phyloP scores from a whole-genome alignment of 1,284 basidiomycete species.

The Tilletia indica region DNA sequence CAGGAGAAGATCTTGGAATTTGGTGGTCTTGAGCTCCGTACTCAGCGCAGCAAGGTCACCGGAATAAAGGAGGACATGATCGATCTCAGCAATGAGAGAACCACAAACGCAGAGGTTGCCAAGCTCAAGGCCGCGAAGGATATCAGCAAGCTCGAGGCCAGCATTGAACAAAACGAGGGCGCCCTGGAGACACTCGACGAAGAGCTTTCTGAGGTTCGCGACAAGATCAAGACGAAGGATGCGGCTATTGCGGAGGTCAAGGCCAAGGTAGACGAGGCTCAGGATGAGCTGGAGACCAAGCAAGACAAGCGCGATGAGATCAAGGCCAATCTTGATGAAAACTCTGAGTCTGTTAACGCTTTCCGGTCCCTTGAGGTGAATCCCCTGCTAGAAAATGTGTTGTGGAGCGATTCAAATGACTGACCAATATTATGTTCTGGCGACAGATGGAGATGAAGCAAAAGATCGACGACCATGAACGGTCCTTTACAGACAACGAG shows the following conservation, averaged over 20 bases:
- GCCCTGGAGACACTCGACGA: slow-evolving; percentile 68
- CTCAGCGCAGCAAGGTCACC: slow-evolving; percentile 63
- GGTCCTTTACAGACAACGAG: too few relatives aligned
- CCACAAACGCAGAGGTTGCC: slow-evolving; percentile 89
- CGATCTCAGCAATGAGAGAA: slow-evolving; percentile 75
- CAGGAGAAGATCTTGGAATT: slow-evolving; percentile 54
- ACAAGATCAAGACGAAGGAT: slow-evolving; percentile 65
- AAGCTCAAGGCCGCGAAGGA: slow-evolving; percentile 87
- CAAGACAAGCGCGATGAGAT: slow-evolving; percentile 72
- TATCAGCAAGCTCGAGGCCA: slow-evolving; percentile 66
- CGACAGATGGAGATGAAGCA: too few relatives aligned
- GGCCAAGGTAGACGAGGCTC: slow-evolving; percentile 65
- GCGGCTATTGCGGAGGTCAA: slow-evolving; percentile 68
- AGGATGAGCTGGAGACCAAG: slow-evolving; percentile 55
- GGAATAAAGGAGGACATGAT: slow-evolving; percentile 51
- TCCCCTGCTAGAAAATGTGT: too few relatives aligned
- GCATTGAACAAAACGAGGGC: slow-evolving; percentile 65
- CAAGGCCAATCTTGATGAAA: slow-evolving; percentile 76
- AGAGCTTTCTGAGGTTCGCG: slow-evolving; percentile 56
- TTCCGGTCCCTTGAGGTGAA: too few relatives aligned
- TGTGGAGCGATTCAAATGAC: too few relatives aligned
- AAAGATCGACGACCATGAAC: too few relatives aligned
- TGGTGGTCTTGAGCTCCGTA: slow-evolving; percentile 63
- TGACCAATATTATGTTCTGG: too few relatives aligned
- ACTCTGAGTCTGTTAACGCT: too few relatives aligned